Evolutionary conservation across 2,329 filamentous ascomycete genomes (phyloP).

Genomic region (Pseudogymnoascus sp.): DNA sequence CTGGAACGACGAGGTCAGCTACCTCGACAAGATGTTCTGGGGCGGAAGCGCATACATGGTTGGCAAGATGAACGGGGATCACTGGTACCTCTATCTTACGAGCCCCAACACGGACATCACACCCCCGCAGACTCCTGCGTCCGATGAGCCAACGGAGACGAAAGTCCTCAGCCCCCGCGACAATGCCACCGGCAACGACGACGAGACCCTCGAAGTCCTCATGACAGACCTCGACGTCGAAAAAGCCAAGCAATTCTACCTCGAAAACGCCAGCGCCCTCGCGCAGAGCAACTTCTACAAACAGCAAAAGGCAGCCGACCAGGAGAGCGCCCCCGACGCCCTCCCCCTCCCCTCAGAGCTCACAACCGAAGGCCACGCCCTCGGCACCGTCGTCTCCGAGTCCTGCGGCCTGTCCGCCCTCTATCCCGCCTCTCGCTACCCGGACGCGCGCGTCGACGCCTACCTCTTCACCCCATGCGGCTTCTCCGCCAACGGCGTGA

Average conservation of each 20-base stretch:
- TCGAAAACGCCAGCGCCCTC: slow-evolving; percentile 79
- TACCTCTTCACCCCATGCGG: slow-evolving; percentile 96
- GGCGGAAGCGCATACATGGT: slow-evolving; percentile 98
- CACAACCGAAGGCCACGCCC: slow-evolving; percentile 85
- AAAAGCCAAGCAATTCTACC: slow-evolving; percentile 64
- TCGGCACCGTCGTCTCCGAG: slow-evolving; percentile 88
- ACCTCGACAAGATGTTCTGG: slow-evolving; percentile 82
- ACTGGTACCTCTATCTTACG: slow-evolving; percentile 98
- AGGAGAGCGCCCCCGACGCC: slow-evolving; percentile 54
- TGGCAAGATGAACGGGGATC: slow-evolving; percentile 98
- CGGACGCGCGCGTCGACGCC: slow-evolving; percentile 86
- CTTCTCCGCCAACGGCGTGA: slow-evolving; percentile 92
- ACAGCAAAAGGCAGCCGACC: slow-evolving; percentile 50
- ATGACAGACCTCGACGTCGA: slow-evolving; percentile 65
- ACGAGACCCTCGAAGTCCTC: slow-evolving; percentile 69
- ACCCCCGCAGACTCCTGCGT: slow-evolving; percentile 68
- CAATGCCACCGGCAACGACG: slow-evolving; percentile 36
- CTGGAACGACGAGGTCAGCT: slow-evolving; percentile 94
- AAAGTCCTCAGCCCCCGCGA: slow-evolving; percentile 25
- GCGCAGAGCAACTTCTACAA: slow-evolving; percentile 67
- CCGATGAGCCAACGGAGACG: slow-evolving; percentile 33
- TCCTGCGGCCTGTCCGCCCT: slow-evolving; percentile 81
- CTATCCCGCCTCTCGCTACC: slow-evolving; percentile 79
- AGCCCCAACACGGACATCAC: slow-evolving; percentile 73
- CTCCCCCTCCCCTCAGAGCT: slow-evolving; percentile 60